Percentiles rank a stretch among this genome's conserved stretches.
Evolutionary conservation across 2,329 filamentous ascomycete species (phyloP).

Genomic region (Verticillium alfalfae): DNA sequence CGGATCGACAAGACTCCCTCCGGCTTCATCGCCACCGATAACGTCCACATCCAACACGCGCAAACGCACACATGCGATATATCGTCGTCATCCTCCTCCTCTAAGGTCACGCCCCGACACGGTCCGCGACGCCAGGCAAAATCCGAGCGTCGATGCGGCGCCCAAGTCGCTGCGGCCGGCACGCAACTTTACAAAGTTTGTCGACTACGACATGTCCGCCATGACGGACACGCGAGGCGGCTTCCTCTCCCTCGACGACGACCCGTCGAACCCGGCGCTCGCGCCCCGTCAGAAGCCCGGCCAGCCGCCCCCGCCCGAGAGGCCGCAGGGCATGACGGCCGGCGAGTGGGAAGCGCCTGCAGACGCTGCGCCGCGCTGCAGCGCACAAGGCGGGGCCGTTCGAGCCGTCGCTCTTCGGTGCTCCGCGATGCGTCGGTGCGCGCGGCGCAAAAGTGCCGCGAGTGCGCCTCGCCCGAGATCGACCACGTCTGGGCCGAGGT

Average conservation of each 20-base stretch:
- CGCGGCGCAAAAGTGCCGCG: constrained; percentile 69
- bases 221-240: constrained; percentile 98
- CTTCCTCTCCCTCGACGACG: constrained; percentile 85
- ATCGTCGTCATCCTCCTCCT: constrained; percentile 13
- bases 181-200: constrained; percentile 85
- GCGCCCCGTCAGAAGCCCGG: constrained; percentile 33
- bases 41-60: constrained; percentile 54
- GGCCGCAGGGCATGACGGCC: constrained; percentile 82
- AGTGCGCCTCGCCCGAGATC: constrained; percentile 80
- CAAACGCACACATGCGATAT: constrained; percentile 70
- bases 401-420: constrained; percentile 83
- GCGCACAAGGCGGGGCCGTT: constrained; percentile 72
- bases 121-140: constrained; percentile 62
- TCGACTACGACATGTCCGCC: constrained; percentile 96
- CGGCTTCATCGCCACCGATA: constrained; percentile 65
- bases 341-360: constrained; percentile 89
- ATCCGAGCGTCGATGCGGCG: constrained; percentile 29
- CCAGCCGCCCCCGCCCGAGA: constrained; percentile 46
- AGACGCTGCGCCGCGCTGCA: constrained; percentile 66
- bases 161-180: constrained; percentile 59
- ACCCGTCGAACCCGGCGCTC: constrained; percentile 79
- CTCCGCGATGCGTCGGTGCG: constrained; percentile 57
- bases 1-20: constrained; percentile 48
- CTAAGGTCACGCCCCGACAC: constrained; percentile 40
- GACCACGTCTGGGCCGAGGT: constrained; percentile 93